Percentiles rank a stretch among this genome's conserved stretches.
Conservation (phyloP, 2,329 filamentous ascomycete genomes). For the Aspergillus sp. region DNA sequence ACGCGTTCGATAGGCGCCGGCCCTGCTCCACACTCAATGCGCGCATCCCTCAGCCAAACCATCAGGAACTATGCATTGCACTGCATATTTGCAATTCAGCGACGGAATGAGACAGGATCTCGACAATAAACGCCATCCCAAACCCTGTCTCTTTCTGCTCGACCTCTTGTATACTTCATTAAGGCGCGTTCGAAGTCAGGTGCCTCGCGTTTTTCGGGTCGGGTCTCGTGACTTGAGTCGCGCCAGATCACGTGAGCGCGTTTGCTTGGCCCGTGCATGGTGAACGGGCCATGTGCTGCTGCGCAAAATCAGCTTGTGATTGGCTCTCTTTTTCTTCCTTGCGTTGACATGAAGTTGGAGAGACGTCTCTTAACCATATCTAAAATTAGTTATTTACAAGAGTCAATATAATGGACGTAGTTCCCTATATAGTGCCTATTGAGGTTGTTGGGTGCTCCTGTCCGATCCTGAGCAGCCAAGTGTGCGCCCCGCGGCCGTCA, state of each 20-base stretch:
- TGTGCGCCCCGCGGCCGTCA: neutral
- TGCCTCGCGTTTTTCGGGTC: constrained; percentile 22
- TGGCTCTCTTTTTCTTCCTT: constrained; percentile 8
- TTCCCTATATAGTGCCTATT: no score
- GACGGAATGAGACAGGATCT: neutral
- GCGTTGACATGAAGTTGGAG: constrained; percentile 12
- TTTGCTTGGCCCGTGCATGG: constrained; percentile 5
- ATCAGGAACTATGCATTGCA: constrained; percentile 16
- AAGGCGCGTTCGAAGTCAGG: constrained; percentile 22
- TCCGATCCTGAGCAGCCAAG: neutral
- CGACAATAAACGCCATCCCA: neutral
- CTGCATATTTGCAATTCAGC: constrained; percentile 9
- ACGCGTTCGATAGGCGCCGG: constrained; percentile 42
- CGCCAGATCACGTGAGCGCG: constrained; percentile 19
- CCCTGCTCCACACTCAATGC: constrained; percentile 31
- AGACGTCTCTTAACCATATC: neutral
- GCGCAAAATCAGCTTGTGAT: constrained; percentile 13
- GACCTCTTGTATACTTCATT: neutral
- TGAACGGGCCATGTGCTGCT: constrained; percentile 13
- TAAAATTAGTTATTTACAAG: neutral
- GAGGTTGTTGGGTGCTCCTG: no score
- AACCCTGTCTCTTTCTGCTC: neutral
- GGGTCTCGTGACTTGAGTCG: constrained; percentile 23
- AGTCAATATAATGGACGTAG: neutral
- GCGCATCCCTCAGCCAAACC: constrained; percentile 18